Evolutionary conservation across 257 asterid genomes (phyloP).

Genomic region (Salvia miltiorrhiza): DNA sequence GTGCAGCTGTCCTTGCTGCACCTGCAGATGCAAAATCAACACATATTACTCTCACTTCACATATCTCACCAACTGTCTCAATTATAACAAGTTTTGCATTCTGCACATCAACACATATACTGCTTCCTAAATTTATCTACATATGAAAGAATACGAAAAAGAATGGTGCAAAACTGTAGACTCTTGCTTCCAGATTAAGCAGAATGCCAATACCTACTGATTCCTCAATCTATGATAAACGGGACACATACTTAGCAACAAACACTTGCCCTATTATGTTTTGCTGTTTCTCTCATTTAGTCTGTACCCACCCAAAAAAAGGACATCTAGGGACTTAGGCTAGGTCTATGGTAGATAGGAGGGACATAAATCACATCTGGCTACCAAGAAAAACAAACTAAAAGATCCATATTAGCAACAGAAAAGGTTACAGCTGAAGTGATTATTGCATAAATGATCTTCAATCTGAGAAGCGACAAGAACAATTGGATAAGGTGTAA

Average conservation of each 20-base stretch:
- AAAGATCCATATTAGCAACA: neutral
- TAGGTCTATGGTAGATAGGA: neutral
- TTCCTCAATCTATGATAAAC: neutral
- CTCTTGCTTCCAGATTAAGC: neutral
- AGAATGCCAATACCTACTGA: neutral
- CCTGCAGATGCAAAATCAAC: conserved; percentile 28
- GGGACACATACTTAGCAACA: too few relatives aligned
- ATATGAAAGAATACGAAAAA: neutral
- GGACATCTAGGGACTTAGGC: neutral
- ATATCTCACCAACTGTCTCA: neutral
- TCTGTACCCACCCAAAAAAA: neutral
- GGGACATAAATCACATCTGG: neutral
- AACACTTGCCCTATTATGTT: too few relatives aligned
- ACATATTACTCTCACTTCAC: neutral
- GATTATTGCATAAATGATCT: neutral
- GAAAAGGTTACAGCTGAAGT: neutral
- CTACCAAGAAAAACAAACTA: neutral
- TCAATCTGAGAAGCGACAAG: neutral
- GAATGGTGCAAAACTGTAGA: neutral
- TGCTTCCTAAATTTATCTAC: neutral
- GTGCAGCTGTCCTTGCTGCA: conserved; percentile 30
- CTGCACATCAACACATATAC: neutral
- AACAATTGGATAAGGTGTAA: neutral
- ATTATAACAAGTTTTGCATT: neutral
- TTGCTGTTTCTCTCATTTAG: too few relatives aligned